Evolutionary conservation across 176 grass and related monocot genomes (phyloP).

Genomic region (Oryza glumipatula): DNA sequence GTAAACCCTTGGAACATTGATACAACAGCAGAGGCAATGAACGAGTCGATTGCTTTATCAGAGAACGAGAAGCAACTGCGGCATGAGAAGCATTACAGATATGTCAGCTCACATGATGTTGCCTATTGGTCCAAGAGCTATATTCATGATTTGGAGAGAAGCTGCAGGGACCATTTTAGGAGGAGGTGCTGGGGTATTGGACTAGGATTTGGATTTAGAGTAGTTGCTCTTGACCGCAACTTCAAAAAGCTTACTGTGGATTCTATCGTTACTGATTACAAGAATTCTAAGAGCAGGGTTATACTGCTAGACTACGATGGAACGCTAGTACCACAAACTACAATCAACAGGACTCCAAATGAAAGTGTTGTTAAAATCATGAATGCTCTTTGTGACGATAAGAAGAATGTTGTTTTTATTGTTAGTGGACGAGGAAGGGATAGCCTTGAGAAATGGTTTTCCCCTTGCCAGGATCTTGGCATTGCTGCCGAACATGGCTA

Average conservation of each 20-base stretch:
- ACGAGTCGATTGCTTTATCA: slow-evolving; percentile 51
- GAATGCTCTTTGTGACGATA: slow-evolving; percentile 50
- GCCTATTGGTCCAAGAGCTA: slow-evolving; percentile 57
- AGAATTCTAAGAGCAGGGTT: slow-evolving; percentile 56
- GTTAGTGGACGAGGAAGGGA: slow-evolving; percentile 57
- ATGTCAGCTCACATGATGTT: slow-evolving; percentile 52
- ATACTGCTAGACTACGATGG: slow-evolving; percentile 59
- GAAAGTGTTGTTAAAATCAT: slow-evolving; percentile 54
- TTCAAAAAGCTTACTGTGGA: slow-evolving; percentile 56
- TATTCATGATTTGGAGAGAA: slow-evolving; percentile 54
- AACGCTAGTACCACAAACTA: slow-evolving; percentile 55
- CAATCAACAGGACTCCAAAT: slow-evolving; percentile 44
- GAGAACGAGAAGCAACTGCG: slow-evolving; percentile 54
- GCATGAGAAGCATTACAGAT: slow-evolving; percentile 56
- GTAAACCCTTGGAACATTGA: slow-evolving; percentile 56
- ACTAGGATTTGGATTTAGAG: slow-evolving; percentile 60
- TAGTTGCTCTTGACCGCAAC: slow-evolving; percentile 58
- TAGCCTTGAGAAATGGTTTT: slow-evolving; percentile 65
- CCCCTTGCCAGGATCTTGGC: slow-evolving; percentile 58
- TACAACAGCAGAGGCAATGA: slow-evolving; percentile 55
- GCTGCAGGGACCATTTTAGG: slow-evolving; percentile 58
- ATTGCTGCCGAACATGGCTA: slow-evolving; percentile 78
- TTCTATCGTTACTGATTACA: slow-evolving; percentile 59
- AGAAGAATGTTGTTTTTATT: slow-evolving; percentile 56
- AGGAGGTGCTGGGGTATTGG: slow-evolving; percentile 57